Evolutionary conservation across 257 asterid genomes (phyloP), one percentile per base, ranked within the genome.

Genomic region (Nyctanthes arbortristis): DNA sequence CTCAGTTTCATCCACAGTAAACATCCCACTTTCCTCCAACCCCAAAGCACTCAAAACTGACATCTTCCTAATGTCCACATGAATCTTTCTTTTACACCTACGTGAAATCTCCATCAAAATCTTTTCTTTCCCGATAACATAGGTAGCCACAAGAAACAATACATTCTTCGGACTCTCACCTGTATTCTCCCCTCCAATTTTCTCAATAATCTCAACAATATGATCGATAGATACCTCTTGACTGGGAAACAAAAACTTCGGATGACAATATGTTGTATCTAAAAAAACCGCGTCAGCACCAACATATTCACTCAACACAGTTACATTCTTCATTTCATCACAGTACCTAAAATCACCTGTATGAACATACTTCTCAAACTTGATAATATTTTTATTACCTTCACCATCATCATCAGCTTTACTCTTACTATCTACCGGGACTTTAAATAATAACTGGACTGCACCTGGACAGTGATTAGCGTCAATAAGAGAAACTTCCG

Each of bases 391-490:
- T 31, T 61, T 36, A 65, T 59, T 78, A 60, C 79, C 74, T 60
- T 62, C 68, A 61, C 65, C 57, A 4, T 27, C 29, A n/a, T 69
- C 70, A 54, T 20, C 4, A 49, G 5, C 59, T 52, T 24, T 52
- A 52, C 59, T 52, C 59, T 52, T 52, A 52, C 5, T 18, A 30
- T 32, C 30, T 22, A 66, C 81, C 1, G 89, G 90, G 45, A 87
- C 82, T 79, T 83, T 90, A 75, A 93, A 90, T 75, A 93, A 61
- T 62, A 90, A 88, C 67, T 90, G 96, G 45, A 93, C 97, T 16
- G 98, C 98, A 20, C 98, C 98, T 0, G 98, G 98, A 78, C 97
- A 93, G 80, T 93, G 97, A 73, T 93, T 93, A 8, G 98, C 98
- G 66, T 93, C 96, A 8, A 88, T 64, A 3, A 88, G 80, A 33